A percentile compares a stretch with the other conserved stretches of the same genome.
Conservation (phyloP, 768 basidiomycete genomes). For the Scleroderma citrinum region DNA sequence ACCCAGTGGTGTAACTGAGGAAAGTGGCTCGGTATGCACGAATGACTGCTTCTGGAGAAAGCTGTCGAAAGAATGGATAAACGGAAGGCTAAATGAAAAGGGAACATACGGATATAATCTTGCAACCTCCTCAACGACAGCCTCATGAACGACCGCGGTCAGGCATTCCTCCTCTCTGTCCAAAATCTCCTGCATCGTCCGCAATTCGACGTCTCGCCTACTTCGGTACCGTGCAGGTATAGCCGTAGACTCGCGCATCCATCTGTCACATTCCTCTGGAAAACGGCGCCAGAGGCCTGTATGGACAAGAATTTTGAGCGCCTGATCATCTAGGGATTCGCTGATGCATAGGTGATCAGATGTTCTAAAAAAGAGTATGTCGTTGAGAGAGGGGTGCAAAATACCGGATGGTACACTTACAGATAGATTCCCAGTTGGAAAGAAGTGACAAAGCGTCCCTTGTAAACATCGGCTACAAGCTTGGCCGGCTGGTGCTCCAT, state of each 20-base stretch:
- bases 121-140: constrained; percentile 16
- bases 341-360: constrained; percentile 19
- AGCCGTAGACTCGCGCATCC: constrained; percentile 10
- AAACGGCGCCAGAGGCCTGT: constrained; percentile 27
- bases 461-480: background rate
- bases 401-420: constrained; percentile 3
- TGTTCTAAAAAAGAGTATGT: constrained; percentile 8
- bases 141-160: constrained; percentile 17
- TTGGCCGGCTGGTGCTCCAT: constrained; percentile 13
- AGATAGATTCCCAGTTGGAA: constrained; percentile 8
- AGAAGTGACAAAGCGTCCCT: background rate
- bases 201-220: background rate
- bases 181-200: background rate
- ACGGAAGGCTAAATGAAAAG: background rate
- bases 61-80: constrained; percentile 3
- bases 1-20: background rate
- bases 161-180: background rate
- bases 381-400: background rate
- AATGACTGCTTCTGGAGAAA: constrained; percentile 12
- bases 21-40: background rate
- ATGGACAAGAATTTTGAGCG: constrained; percentile 21
- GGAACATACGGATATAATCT: constrained; percentile 20
- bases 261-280: constrained; percentile 13
- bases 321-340: constrained; percentile 18
- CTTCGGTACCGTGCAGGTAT: background rate